Base-by-base conservation (phyloP, 306 rosid genomes). In the Fragaria vesca region DNA sequence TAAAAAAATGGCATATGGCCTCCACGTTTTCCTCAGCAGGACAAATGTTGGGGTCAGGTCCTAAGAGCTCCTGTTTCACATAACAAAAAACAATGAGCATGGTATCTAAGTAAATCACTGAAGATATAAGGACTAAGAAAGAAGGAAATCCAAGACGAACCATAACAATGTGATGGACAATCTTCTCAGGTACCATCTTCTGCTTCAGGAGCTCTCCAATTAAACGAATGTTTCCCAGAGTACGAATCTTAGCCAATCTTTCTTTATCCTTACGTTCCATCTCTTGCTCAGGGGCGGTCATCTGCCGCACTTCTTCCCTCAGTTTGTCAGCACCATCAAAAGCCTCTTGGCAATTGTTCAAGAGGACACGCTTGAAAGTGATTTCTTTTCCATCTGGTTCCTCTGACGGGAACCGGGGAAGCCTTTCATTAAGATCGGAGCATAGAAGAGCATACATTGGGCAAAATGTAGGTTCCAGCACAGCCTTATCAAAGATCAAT, bases 121-220 rank as follows among this genome's bases (percentile, higher is more conserved):
- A 69, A 42, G 17, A 73, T 58, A 32, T 8, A 79, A 79, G 74
- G 57, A 24, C 40, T 32, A 8, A 69, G 57, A 61, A 15, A 73
- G 51, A 18, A 30, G 40, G 40, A 69, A 81, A 76, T 73, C 77
- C 54, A 76, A 77, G 65, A 60, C 78, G 73, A 71, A 96, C 99
- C 94, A 81, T 86, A 77, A 93, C 99, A 85, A 96, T 96, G 90
- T 96, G 97, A 78, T 96, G 99, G 74, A 96, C 99, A 83, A 96
- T 90, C 91, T 60, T 96, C 76, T 89, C 98, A 72, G 98, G 94
- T 63, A 96, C 99, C 97, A 96, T 96, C 90, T 90, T 96, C 85
- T 93, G 99, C 90, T 91, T 96, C 83, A 96, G 84, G 75, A 96
- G 98, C 91, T 96, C 99, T 66, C 99, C 99, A 84, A 96, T 96